Conservation (phyloP, 2,329 filamentous ascomycete species). For the Podosphaera aphanis region DNA sequence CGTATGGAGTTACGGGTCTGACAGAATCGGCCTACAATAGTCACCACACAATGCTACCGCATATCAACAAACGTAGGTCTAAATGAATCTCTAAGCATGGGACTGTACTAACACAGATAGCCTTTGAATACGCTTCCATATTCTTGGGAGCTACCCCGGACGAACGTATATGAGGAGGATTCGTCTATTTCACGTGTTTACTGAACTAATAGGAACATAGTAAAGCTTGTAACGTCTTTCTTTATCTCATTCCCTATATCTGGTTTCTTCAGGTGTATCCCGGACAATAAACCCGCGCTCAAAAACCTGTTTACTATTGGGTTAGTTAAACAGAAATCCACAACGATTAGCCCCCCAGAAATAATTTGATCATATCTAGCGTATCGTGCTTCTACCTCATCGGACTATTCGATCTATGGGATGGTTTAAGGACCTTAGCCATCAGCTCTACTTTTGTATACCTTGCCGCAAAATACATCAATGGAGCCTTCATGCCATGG, state of each 20-base stretch:
- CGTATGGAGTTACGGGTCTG: not conserved
- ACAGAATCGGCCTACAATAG: not conserved
- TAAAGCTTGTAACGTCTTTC: slow-evolving; percentile 83
- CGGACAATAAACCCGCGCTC: slow-evolving; percentile 56
- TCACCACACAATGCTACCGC: slow-evolving; percentile 31
- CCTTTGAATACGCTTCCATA: slow-evolving; percentile 33
- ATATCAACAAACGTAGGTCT: slow-evolving; percentile 33
- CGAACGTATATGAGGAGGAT: slow-evolving; percentile 25
- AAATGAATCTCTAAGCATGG: not conserved
- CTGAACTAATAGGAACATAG: slow-evolving; percentile 21
- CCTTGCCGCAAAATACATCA: slow-evolving; percentile 57
- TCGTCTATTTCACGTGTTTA: not conserved
- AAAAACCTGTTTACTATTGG: slow-evolving; percentile 77
- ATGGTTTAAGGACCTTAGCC: slow-evolving; percentile 53
- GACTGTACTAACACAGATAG: slow-evolving; percentile 19
- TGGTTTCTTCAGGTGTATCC: slow-evolving; percentile 67
- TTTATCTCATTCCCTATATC: slow-evolving; percentile 82
- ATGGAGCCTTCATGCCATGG: slow-evolving; percentile 94
- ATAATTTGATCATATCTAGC: slow-evolving; percentile 19
- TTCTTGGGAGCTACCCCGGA: slow-evolving; percentile 38
- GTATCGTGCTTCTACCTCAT: slow-evolving; percentile 77
- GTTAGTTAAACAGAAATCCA: slow-evolving; percentile 21
- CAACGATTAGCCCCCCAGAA: not conserved
- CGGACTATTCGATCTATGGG: slow-evolving; percentile 82
- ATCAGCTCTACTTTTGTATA: slow-evolving; percentile 66